Evolutionary conservation across 1,284 basidiomycete genomes (phyloP).

Genomic region (Malassezia yamatoensis): DNA sequence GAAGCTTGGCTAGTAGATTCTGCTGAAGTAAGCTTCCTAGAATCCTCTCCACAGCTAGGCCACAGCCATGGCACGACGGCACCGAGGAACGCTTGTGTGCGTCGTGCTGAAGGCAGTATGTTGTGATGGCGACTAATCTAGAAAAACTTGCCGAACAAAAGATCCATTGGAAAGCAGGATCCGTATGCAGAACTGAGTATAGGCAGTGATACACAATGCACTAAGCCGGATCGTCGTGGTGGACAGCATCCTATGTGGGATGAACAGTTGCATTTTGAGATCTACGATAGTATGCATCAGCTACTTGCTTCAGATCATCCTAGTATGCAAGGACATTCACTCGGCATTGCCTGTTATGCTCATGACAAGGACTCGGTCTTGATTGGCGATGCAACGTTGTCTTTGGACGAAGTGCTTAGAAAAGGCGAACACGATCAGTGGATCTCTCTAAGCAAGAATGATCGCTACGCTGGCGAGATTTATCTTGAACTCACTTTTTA

Average conservation of each 20-base stretch:
- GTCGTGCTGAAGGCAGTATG: conserved; percentile 89
- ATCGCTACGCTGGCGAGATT: conserved; percentile 43
- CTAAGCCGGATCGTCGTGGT: conserved; percentile 69
- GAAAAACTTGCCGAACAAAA: conserved; percentile 44
- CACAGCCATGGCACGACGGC: conserved; percentile 30
- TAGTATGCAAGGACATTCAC: conserved; percentile 57
- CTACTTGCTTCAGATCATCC: conserved; percentile 48
- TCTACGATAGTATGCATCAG: conserved; percentile 60
- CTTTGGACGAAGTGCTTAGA: conserved; percentile 78
- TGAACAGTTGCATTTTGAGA: conserved; percentile 85
- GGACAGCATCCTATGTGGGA: conserved; percentile 99
- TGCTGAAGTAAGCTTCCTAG: too few relatives aligned
- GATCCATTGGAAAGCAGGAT: conserved; percentile 71
- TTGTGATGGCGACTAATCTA: conserved; percentile 24
- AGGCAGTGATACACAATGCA: conserved; percentile 59
- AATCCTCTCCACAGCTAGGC: too few relatives aligned
- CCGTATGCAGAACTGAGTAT: conserved; percentile 77
- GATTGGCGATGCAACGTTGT: conserved; percentile 80
- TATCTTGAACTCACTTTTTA: conserved; percentile 47
- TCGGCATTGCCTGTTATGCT: conserved; percentile 80
- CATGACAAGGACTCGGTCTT: conserved; percentile 88
- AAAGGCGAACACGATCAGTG: conserved; percentile 97
- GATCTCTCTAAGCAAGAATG: conserved; percentile 56
- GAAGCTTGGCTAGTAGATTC: too few relatives aligned
- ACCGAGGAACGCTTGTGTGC: conserved; percentile 85